These are phyloP conservation scores for Musa beccarii DNA, from an alignment of 176 grass and related monocot genomes.

Conservation along the genomic window DNA sequence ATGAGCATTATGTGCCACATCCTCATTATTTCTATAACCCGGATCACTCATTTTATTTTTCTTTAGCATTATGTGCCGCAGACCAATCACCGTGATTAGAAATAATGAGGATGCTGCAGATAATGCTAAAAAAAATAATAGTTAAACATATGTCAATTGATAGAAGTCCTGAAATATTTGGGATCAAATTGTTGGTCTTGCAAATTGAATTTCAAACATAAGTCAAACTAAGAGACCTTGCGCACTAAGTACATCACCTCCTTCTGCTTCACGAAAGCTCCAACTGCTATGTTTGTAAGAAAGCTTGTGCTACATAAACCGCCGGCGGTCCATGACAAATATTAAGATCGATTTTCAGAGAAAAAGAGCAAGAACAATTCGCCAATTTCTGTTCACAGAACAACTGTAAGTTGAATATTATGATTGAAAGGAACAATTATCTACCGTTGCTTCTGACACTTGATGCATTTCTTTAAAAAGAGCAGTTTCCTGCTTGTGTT, in stretches of 20 bases:
- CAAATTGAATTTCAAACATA: too few relatives aligned
- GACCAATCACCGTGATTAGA: too few relatives aligned
- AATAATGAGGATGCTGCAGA: too few relatives aligned
- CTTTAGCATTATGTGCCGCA: too few relatives aligned
- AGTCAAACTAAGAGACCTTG: background rate
- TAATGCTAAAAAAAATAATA: background rate
- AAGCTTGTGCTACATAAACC: slow-evolving; percentile 96
- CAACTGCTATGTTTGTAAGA: slow-evolving; percentile 88
- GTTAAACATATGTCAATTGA: background rate
- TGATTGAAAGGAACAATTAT: slow-evolving; percentile 10
- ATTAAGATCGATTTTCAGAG: slow-evolving; percentile 84
- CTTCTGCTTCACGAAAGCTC: slow-evolving; percentile 38
- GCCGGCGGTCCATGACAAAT: slow-evolving; percentile 95
- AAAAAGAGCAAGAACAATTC: background rate
- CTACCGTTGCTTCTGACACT: slow-evolving; percentile 95
- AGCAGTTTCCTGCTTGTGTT: slow-evolving; percentile 84
- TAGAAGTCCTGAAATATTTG: too few relatives aligned
- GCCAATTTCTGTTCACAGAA: background rate
- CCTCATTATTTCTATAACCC: too few relatives aligned
- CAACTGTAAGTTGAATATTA: background rate
- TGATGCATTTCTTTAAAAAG: slow-evolving; percentile 97
- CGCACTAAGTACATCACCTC: too few relatives aligned
- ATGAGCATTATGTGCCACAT: too few relatives aligned
- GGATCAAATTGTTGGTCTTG: background rate
- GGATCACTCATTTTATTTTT: too few relatives aligned